A percentile compares a stretch with the other conserved stretches of the same genome.
These are phyloP conservation scores for Fusarium torulosum DNA, from an alignment of 2,329 filamentous ascomycete species.

Conservation along the genomic window DNA sequence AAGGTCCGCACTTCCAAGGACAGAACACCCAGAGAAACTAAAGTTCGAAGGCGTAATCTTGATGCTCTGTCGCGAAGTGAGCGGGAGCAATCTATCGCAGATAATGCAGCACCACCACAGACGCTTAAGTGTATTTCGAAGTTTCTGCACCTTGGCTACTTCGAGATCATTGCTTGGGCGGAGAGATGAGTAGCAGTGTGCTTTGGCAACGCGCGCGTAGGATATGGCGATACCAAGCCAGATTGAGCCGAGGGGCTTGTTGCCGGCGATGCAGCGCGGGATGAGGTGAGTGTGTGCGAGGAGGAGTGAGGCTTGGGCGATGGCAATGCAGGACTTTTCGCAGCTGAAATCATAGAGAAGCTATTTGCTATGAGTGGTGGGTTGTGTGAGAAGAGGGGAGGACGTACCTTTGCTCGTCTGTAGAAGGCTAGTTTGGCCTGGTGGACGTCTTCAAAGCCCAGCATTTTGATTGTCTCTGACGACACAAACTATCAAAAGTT, in stretches of 20 bases:
- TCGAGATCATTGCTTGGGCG: constrained; percentile 20
- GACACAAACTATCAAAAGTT: constrained; percentile 35
- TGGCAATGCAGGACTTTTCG: constrained; percentile 43
- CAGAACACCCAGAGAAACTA: constrained; percentile 37
- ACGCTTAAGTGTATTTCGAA: constrained; percentile 42
- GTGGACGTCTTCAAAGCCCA: constrained; percentile 42
- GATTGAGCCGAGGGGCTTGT: constrained; percentile 44
- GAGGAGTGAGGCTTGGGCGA: constrained; percentile 43
- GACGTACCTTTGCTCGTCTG: constrained; percentile 39
- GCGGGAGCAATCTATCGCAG: constrained; percentile 37
- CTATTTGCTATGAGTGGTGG: background rate
- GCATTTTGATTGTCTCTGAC: constrained; percentile 29
- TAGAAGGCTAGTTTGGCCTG: constrained; percentile 46
- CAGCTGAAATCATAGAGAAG: constrained; percentile 47
- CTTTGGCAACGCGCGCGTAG: constrained; percentile 44
- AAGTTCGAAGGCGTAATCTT: constrained; percentile 46
- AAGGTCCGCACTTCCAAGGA: constrained; percentile 36
- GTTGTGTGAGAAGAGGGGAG: rapidly evolving
- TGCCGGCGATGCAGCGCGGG: constrained; percentile 43
- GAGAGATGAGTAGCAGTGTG: constrained; percentile 40
- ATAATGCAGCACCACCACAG: constrained; percentile 48
- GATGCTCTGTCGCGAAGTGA: constrained; percentile 44
- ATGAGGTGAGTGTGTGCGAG: constrained; percentile 46
- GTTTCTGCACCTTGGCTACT: constrained; percentile 26
- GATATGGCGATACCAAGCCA: constrained; percentile 47